Evolutionary conservation across 1,139 yeast species (phyloP).

Genomic region (Scheffersomyces lignicola): DNA sequence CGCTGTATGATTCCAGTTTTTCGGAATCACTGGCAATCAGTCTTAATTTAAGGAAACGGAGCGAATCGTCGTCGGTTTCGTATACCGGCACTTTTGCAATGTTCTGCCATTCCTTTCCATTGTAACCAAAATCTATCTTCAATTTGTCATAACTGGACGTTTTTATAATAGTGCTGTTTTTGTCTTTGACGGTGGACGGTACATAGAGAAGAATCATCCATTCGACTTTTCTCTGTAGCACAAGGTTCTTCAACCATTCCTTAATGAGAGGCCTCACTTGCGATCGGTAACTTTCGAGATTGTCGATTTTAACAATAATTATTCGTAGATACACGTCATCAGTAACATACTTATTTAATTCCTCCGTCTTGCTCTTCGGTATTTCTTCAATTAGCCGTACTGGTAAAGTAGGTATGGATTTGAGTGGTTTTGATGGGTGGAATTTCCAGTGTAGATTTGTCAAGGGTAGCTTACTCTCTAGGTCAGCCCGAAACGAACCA

Average conservation of each 20-base stretch:
- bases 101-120: constrained; percentile 36
- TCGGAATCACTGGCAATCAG: constrained; percentile 37
- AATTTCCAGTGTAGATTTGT: constrained; percentile 81
- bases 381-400: constrained; percentile 64
- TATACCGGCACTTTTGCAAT: constrained; percentile 11
- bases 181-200: constrained; percentile 46
- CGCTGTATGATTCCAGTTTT: constrained; percentile 51
- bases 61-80: constrained; percentile 11
- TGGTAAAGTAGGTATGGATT: constrained; percentile 67
- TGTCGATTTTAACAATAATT: constrained; percentile 67
- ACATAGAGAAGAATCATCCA: constrained; percentile 65
- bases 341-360: neutral
- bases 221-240: constrained; percentile 46
- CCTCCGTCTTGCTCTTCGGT: constrained; percentile 27
- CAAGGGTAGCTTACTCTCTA: constrained; percentile 59
- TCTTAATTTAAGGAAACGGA: constrained; percentile 42
- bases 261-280: constrained; percentile 78
- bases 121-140: constrained; percentile 58
- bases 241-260: constrained; percentile 70
- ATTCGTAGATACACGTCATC: constrained; percentile 59
- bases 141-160: constrained; percentile 66
- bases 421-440: constrained; percentile 51
- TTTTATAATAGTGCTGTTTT: constrained; percentile 44
- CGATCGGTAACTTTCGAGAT: constrained; percentile 70
- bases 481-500: constrained; percentile 50